Percentiles rank a stretch among this genome's conserved stretches.
Evolutionary conservation across 2,329 filamentous ascomycete genomes (phyloP).

Genomic region (Rosellinia necatrix): DNA sequence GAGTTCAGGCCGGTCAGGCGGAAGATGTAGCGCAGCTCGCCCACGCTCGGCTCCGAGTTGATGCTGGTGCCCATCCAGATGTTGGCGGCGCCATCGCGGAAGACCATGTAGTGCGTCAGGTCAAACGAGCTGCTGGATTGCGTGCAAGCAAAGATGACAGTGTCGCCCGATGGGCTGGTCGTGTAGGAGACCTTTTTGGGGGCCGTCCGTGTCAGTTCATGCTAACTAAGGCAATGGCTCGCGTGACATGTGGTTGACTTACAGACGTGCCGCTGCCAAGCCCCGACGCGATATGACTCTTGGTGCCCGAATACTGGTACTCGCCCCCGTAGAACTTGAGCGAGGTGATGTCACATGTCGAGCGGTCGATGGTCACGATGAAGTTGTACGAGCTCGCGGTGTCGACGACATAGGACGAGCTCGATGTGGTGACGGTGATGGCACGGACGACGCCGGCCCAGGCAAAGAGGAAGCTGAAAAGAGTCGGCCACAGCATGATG

Average conservation of each 20-base stretch:
- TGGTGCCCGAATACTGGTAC: slow-evolving; percentile 52
- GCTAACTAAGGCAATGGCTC: slow-evolving; percentile 32
- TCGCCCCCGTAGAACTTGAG: slow-evolving; percentile 55
- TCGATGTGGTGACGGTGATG: slow-evolving; percentile 35
- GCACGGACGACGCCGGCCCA: slow-evolving; percentile 32
- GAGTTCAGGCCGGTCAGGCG: slow-evolving; percentile 42
- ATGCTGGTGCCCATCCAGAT: slow-evolving; percentile 59
- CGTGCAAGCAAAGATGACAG: slow-evolving; percentile 58
- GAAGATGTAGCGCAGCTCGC: slow-evolving; percentile 59
- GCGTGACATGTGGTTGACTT: slow-evolving; percentile 44
- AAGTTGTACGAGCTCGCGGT: slow-evolving; percentile 38
- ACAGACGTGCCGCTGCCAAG: slow-evolving; percentile 47
- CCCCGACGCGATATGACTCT: slow-evolving; percentile 58
- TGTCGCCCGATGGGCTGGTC: slow-evolving; percentile 46
- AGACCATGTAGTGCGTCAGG: slow-evolving; percentile 59
- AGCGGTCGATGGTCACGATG: slow-evolving; percentile 35
- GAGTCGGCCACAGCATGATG: slow-evolving; percentile 27
- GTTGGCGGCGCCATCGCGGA: slow-evolving; percentile 52
- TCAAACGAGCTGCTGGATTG: slow-evolving; percentile 49
- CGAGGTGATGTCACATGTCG: slow-evolving; percentile 59
- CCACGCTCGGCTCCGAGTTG: slow-evolving; percentile 49
- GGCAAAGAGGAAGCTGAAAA: slow-evolving; percentile 29
- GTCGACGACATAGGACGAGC: slow-evolving; percentile 35
- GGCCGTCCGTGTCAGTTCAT: slow-evolving; percentile 50
- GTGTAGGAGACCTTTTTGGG: slow-evolving; percentile 25